These are phyloP conservation scores for Lecanicillium sp. DNA, from an alignment of 2,329 filamentous ascomycete genomes.

Conservation along the genomic window DNA sequence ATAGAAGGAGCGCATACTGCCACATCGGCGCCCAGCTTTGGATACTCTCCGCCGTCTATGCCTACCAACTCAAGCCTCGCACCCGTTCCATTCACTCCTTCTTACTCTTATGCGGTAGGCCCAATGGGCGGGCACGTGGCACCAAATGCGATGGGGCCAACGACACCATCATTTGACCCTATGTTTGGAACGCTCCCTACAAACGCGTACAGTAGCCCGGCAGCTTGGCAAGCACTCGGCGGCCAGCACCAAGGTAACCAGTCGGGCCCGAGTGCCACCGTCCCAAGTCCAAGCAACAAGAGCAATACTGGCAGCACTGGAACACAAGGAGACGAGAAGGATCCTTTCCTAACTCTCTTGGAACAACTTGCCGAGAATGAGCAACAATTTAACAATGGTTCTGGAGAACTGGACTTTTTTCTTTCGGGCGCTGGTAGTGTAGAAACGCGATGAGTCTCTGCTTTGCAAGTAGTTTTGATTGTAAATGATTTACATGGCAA, in stretches of 20 bases:
- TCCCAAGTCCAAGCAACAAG: constrained; percentile 35
- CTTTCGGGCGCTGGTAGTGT: constrained; percentile 27
- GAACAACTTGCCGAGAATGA: constrained; percentile 82
- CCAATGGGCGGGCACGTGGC: constrained; percentile 18
- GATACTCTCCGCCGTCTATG: constrained; percentile 15
- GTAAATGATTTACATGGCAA: too few relatives aligned
- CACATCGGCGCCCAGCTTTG: constrained; percentile 22
- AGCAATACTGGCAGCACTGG: constrained; percentile 43
- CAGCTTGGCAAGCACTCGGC: constrained; percentile 40
- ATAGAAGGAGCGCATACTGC: constrained; percentile 4
- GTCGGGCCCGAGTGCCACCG: constrained; percentile 28
- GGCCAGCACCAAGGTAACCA: constrained; percentile 20
- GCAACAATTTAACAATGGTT: constrained; percentile 47
- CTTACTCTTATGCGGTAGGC: constrained; percentile 30
- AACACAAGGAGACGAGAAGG: constrained; percentile 56
- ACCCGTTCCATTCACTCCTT: constrained; percentile 31
- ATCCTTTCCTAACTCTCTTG: constrained; percentile 70
- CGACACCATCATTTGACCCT: constrained; percentile 36
- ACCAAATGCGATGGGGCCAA: constrained; percentile 16
- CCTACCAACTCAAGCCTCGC: constrained; percentile 18
- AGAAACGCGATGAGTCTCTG: constrained; percentile 5
- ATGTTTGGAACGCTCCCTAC: constrained; percentile 51
- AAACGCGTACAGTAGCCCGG: constrained; percentile 43
- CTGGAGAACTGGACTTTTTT: constrained; percentile 74
- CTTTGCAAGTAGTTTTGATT: not conserved